Evolutionary conservation across 352 stramenopile species (phyloP).

Genomic region (Phytophthora pseudosyringae): DNA sequence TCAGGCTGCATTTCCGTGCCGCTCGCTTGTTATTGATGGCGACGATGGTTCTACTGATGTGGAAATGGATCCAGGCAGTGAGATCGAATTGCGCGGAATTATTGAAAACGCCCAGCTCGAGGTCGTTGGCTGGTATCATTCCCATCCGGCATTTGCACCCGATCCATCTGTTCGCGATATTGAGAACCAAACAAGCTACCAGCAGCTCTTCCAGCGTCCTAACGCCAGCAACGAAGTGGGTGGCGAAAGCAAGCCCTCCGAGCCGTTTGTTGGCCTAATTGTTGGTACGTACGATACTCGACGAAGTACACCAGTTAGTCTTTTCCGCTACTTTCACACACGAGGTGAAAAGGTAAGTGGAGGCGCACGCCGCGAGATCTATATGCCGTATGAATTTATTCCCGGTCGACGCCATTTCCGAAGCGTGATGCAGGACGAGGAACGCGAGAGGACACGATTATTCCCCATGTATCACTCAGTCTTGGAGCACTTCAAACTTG

Average conservation of each 20-base stretch:
- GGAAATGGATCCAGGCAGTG: conserved; percentile 94
- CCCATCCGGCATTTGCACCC: conserved; percentile 92
- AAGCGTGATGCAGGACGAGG: conserved; percentile 55
- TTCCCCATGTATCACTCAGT: conserved; percentile 57
- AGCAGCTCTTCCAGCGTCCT: conserved; percentile 86
- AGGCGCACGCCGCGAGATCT: conserved; percentile 51
- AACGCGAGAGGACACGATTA: conserved; percentile 31
- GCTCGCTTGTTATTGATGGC: conserved; percentile 87
- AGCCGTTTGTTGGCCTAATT: conserved; percentile 96
- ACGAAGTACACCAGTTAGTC: conserved; percentile 67
- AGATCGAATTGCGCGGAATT: conserved; percentile 92
- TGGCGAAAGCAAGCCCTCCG: conserved; percentile 37
- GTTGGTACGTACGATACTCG: conserved; percentile 93
- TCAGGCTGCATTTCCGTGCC: conserved; percentile 94
- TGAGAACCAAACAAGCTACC: conserved; percentile 94
- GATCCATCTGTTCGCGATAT: conserved; percentile 94
- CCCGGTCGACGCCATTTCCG: conserved; percentile 58
- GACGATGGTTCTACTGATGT: conserved; percentile 94
- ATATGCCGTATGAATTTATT: conserved; percentile 77
- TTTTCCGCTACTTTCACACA: conserved; percentile 90
- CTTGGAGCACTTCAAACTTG: conserved; percentile 36
- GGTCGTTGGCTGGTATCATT: conserved; percentile 97
- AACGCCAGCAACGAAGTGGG: conserved; percentile 21
- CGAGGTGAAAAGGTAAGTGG: conserved; percentile 73
- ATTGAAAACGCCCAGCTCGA: conserved; percentile 90